Evolutionary conservation across 1,284 basidiomycete genomes (phyloP), one percentile per base, ranked within the genome.

Genomic region (Taiwanofungus camphoratus): DNA sequence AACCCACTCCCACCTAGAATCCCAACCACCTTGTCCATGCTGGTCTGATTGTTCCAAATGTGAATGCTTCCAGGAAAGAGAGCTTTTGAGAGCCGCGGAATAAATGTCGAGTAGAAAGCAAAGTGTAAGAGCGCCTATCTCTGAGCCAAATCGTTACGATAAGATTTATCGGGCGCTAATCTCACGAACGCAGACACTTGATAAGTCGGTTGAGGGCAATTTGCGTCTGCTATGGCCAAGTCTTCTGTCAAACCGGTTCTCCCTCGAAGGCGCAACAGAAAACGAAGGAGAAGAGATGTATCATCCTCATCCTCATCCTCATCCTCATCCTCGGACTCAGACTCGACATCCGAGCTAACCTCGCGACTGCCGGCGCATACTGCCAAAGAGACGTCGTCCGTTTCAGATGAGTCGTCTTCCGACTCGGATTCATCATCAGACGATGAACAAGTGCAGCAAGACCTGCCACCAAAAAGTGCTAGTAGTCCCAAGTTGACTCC

Each of bases 1-100:
- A 41, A 74, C 74, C 52, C 63, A 81, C 77, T 67, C 78, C 58
- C 63, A 82, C 80, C 80, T 60, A 84, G 66, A 16, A 84, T 74
- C 29, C 81, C 81, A 26, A 84, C 72, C 35, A 72, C 67, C 52
- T 76, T 76, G 30, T 69, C 64, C 79, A 81, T 82, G 21, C 35
- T 44, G 34, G 41, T 20, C 7, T 19, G 32, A 32, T 42, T 16
- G 41, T n/a, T 3, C 19, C 23, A 11, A 34, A 19, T 16, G 23
- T 23, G 18, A 13, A 15, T 34, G 7, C 31, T 5, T 33, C 31
- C 30, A 32, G n/a, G n/a, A n/a, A n/a, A n/a, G n/a, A n/a, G n/a
- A n/a, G 15, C 7, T 33, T 33, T 33, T 6, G 31, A 33, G 31
- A 8, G 26, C 26, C 31, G 16, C 11, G 31, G 16, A 9, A 18